Conservation (phyloP, 371 early-diverging fungal genomes). For the Mucor racemosus region DNA sequence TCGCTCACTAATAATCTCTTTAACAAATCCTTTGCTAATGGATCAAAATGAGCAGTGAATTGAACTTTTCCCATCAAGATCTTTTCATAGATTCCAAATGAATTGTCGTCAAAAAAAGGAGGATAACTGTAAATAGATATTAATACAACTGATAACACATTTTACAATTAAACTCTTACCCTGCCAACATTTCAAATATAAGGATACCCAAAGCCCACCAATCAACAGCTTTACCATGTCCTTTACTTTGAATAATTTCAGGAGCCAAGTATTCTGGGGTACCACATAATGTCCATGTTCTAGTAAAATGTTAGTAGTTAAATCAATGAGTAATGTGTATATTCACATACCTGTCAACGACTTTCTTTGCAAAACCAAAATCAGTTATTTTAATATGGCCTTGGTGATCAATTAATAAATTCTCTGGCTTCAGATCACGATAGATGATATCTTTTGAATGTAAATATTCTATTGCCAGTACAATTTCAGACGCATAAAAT, state of each 20-base stretch:
- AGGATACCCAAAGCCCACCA: conserved; percentile 98
- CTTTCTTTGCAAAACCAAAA: conserved; percentile 91
- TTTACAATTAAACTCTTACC: conserved; percentile 39
- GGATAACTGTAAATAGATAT: conserved; percentile 61
- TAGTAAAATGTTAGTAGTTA: conserved; percentile 11
- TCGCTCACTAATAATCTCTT: conserved; percentile 87
- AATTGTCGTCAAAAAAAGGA: conserved; percentile 96
- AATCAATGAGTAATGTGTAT: neutral
- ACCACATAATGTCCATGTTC: conserved; percentile 96
- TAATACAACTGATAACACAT: neutral
- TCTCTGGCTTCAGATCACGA: conserved; percentile 89
- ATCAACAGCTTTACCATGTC: conserved; percentile 95
- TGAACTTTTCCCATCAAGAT: conserved; percentile 86
- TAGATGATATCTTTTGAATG: conserved; percentile 84
- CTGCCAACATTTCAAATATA: conserved; percentile 92
- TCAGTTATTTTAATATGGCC: conserved; percentile 95
- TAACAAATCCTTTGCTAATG: conserved; percentile 88
- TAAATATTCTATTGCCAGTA: conserved; percentile 76
- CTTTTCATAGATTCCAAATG: conserved; percentile 90
- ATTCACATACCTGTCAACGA: conserved; percentile 36
- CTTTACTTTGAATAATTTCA: conserved; percentile 95
- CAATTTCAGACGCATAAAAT: conserved; percentile 67
- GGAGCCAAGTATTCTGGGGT: conserved; percentile 66
- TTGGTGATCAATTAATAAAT: conserved; percentile 76
- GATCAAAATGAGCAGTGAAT: conserved; percentile 90